phyloP scores from a whole-genome alignment of 495 filamentous ascomycete species.

The Trichoderma orchidacearum region DNA sequence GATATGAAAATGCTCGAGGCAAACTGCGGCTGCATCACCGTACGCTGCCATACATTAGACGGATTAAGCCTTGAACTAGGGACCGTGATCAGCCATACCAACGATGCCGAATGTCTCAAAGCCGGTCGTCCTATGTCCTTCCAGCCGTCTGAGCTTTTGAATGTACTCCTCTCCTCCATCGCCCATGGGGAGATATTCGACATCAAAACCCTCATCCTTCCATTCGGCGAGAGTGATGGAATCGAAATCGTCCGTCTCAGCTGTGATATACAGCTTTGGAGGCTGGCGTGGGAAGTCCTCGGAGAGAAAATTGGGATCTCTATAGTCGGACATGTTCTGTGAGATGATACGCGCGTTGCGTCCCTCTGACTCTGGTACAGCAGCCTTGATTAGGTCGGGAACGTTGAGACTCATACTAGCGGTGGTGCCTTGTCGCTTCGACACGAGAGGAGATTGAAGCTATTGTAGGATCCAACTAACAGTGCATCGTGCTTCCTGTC shows the following conservation, averaged over 20 bases:
- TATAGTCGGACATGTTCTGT: slow-evolving; percentile 14
- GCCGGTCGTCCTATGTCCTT: slow-evolving; percentile 10
- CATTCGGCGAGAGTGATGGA: slow-evolving; percentile 38
- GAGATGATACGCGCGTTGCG: slow-evolving; percentile 19
- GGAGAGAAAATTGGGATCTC: slow-evolving; percentile 23
- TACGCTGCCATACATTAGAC: slow-evolving; percentile 10
- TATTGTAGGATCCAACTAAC: too few relatives aligned
- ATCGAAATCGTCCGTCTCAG: slow-evolving; percentile 51
- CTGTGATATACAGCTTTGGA: slow-evolving; percentile 49
- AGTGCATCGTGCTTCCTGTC: too few relatives aligned
- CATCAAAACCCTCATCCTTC: slow-evolving; percentile 54
- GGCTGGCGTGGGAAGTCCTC: slow-evolving; percentile 20
- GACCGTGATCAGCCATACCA: slow-evolving; percentile 5
- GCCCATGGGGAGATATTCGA: slow-evolving; percentile 44
- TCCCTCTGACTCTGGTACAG: slow-evolving; percentile 14
- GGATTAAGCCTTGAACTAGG: not conserved
- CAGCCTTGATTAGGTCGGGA: slow-evolving; percentile 15
- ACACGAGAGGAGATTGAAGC: too few relatives aligned
- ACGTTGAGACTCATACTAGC: slow-evolving; percentile 23
- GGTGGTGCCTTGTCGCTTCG: not conserved
- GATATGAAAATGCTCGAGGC: slow-evolving; percentile 21
- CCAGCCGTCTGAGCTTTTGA: slow-evolving; percentile 21
- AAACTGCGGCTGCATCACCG: slow-evolving; percentile 19
- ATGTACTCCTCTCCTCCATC: slow-evolving; percentile 40
- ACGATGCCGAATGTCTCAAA: slow-evolving; percentile 23